Evolutionary conservation across 2,329 filamentous ascomycete species (phyloP), one percentile per base, ranked within the genome.

Genomic region (Ophiostoma himal-ulmi): DNA sequence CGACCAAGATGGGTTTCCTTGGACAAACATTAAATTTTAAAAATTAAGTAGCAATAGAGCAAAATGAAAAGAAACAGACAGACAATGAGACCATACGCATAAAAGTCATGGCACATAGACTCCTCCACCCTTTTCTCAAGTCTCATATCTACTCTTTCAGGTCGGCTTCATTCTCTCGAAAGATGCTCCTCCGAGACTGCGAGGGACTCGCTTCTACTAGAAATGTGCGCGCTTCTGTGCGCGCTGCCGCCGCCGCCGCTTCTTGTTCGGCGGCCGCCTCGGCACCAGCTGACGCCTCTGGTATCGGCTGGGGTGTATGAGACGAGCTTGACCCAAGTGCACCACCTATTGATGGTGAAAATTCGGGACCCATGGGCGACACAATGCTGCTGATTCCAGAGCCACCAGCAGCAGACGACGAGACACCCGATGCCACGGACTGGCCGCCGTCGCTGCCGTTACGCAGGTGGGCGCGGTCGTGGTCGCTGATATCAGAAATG

Each of bases 401-500:
- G 13, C 37, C 11, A 36, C 69, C 71, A 67, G 67, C 41, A 2
- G 20, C 44, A 34, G 69, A 37, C 69, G 70, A 71, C 22, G 74
- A 74, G 11, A 73, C 62, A 4, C 57, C 68, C 41, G 60, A 64
- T 34, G 41, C n/a, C 2, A 44, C 69, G 17, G 72, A 76, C 44
- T 79, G 80, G 36, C 62, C 36, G 62, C 36, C 62, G 70, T 81
- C 80, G 75, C 81, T 83, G 64, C 80, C 77, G 54, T 82, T 78
- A 1, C 82, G 78, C 69, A 82, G 73, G 70, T 83, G 82, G 13
- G 77, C 71, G 14, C 77, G 73, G 30, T 82, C 80, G 11, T 78
- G 76, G 52, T 82, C 80, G 74, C 79, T 82, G 37, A 83, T 72
- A 39, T 78, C 77, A 20, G 81, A 83, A 20, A 83, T 75, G 68